Conservation (phyloP, 805 yeast genomes). For the Metschnikowia lochheadii region DNA sequence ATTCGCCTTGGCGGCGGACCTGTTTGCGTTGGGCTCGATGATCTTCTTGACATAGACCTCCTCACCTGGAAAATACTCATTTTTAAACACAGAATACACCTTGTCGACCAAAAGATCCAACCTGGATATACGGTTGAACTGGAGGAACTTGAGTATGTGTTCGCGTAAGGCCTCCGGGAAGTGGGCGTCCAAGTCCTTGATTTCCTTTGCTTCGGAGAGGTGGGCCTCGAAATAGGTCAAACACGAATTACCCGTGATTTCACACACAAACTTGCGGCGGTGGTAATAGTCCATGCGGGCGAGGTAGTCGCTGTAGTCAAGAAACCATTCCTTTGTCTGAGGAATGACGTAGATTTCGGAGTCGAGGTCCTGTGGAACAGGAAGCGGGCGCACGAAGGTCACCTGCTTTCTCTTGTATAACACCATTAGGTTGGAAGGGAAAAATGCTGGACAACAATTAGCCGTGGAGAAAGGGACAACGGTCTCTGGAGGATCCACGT, state of each 20-base stretch:
- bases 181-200: constrained; percentile 62
- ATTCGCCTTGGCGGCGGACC: neutral
- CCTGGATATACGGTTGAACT: constrained; percentile 76
- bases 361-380: constrained; percentile 50
- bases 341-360: constrained; percentile 77
- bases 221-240: constrained; percentile 87
- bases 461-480: neutral
- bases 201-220: constrained; percentile 58
- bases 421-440: constrained; percentile 48
- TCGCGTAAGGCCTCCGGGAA: constrained; percentile 92
- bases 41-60: constrained; percentile 53
- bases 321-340: constrained; percentile 87
- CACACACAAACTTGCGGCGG: constrained; percentile 84
- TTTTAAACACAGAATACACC: constrained; percentile 71
- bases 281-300: constrained; percentile 67
- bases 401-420: constrained; percentile 73
- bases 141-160: constrained; percentile 82
- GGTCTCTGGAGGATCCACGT: neutral
- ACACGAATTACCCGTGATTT: constrained; percentile 90
- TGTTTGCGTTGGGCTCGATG: constrained; percentile 3
- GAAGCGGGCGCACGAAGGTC: constrained; percentile 51
- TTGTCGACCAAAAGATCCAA: constrained; percentile 85
- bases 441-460: neutral
- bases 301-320: constrained; percentile 70
- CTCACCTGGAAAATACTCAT: constrained; percentile 91